Conservation (phyloP, 352 stramenopile species). For the Globisporangium okanoganense region DNA sequence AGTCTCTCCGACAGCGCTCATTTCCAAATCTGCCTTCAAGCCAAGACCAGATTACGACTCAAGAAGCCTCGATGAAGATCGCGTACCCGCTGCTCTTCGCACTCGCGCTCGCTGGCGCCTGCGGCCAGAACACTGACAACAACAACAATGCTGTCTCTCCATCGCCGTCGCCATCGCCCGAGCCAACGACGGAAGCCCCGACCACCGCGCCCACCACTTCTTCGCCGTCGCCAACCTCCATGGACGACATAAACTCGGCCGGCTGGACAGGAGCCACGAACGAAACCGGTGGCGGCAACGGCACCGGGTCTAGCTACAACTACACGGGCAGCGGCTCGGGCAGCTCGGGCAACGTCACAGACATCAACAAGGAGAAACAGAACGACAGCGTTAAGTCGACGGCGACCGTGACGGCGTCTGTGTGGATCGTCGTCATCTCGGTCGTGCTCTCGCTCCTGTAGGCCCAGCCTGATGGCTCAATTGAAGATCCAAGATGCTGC, state of each 20-base stretch:
- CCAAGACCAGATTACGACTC: neutral
- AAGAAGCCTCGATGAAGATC: neutral
- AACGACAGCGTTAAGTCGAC: neutral
- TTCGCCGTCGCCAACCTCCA: neutral
- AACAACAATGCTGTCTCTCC: neutral
- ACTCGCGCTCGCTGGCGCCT: neutral
- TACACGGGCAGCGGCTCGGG: neutral
- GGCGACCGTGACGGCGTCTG: neutral
- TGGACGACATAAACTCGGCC: neutral
- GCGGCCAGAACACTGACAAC: neutral
- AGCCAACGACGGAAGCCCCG: neutral
- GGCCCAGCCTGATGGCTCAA: too few relatives aligned
- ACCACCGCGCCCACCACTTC: neutral
- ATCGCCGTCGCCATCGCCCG: neutral
- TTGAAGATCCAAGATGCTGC: conserved; percentile 1
- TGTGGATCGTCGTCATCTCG: conserved; percentile 3
- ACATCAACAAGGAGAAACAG: neutral
- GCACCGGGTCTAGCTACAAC: neutral
- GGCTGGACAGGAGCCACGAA: neutral
- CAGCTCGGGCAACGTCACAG: neutral
- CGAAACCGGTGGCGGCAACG: neutral
- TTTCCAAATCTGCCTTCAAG: conserved; percentile 8
- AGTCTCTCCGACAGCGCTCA: neutral
- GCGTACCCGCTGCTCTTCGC: conserved; percentile 1
- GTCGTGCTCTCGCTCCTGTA: conserved; percentile 2